Conservation (phyloP, 2,329 filamentous ascomycete genomes). For the Pseudonectria foliicola region DNA sequence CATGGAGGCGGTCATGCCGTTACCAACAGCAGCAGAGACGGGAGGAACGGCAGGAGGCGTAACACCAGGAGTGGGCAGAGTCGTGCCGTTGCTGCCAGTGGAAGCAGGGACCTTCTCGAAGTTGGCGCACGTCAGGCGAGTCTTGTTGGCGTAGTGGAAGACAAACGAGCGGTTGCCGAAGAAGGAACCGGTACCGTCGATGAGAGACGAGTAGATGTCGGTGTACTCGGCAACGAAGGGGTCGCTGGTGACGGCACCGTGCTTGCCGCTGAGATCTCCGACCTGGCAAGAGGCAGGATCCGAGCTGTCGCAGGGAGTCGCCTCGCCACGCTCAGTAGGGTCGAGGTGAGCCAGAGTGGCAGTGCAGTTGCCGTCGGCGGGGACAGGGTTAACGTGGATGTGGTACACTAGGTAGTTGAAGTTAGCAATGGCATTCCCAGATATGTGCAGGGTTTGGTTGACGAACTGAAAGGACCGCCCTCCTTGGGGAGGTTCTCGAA, state of each 20-base stretch:
- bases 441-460: not conserved
- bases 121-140: constrained; percentile 58
- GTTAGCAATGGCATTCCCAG: constrained; percentile 3
- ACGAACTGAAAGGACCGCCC: constrained; percentile 54
- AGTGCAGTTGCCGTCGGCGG: constrained; percentile 63
- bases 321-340: constrained; percentile 59
- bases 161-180: constrained; percentile 60
- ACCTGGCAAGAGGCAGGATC: constrained; percentile 62
- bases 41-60: constrained; percentile 1
- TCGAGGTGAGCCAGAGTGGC: constrained; percentile 62
- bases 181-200: constrained; percentile 45
- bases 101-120: constrained; percentile 31
- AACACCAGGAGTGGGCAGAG: constrained; percentile 5
- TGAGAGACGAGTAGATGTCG: constrained; percentile 52
- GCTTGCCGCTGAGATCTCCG: constrained; percentile 70
- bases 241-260: constrained; percentile 51
- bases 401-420: constrained; percentile 53
- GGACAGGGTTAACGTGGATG: constrained; percentile 59
- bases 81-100: constrained; percentile 13
- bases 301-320: constrained; percentile 49
- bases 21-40: constrained; percentile 3
- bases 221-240: constrained; percentile 43
- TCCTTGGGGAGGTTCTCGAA: constrained; percentile 52
- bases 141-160: constrained; percentile 57
- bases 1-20: constrained; percentile 4